phyloP scores from a whole-genome alignment of 257 asterid species.

The Salvia splendens region DNA sequence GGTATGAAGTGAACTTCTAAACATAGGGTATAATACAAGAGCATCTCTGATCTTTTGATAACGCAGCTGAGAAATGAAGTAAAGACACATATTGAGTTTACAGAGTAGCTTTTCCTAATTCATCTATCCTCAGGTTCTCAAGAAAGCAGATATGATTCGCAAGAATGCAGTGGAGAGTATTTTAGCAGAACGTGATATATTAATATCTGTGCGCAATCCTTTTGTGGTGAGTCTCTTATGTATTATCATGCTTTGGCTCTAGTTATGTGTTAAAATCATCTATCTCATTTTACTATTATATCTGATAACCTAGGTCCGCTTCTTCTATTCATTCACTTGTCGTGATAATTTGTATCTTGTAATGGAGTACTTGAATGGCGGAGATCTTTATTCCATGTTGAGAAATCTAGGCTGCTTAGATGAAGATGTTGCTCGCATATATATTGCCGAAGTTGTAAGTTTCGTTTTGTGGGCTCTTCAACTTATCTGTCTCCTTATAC shows the following conservation, averaged over 20 bases:
- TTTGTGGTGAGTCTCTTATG: constrained; percentile 85
- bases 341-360: constrained; percentile 98
- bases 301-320: constrained; percentile 69
- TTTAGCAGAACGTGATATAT: constrained; percentile 96
- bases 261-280: constrained; percentile 24
- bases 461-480: constrained; percentile 27
- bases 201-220: constrained; percentile 97
- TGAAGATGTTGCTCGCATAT: constrained; percentile 96
- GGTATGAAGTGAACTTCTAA: constrained; percentile 47
- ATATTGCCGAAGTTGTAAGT: constrained; percentile 99
- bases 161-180: constrained; percentile 99
- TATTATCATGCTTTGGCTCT: constrained; percentile 29
- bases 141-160: constrained; percentile 97
- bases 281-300: constrained; percentile 34
- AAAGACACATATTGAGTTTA: constrained; percentile 4
- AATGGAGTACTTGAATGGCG: constrained; percentile 99
- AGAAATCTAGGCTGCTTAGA: constrained; percentile 97
- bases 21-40: constrained; percentile 8
- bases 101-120: constrained; percentile 22
- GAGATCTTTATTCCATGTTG: constrained; percentile 94
- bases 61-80: not conserved
- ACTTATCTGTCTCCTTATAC: constrained; percentile 9
- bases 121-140: constrained; percentile 68
- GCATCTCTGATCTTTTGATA: not conserved
- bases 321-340: constrained; percentile 98